Conservation (phyloP, 805 yeast genomes). For the Debaryomyces maramus region DNA sequence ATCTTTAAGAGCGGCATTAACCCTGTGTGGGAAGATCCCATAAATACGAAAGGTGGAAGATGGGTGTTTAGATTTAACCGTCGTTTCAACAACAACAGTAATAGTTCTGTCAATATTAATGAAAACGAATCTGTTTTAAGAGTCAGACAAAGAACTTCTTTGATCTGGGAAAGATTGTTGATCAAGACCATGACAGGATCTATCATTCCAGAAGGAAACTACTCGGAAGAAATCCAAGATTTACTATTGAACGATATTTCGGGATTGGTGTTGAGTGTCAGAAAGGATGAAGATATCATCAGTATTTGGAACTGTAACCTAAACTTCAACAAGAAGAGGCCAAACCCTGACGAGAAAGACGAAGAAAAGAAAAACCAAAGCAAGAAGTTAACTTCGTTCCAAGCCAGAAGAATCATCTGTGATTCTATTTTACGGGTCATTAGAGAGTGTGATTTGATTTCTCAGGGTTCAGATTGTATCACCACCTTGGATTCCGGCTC, state of each 20-base stretch:
- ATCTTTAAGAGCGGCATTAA: slow-evolving; percentile 59
- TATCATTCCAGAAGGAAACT: slow-evolving; percentile 38
- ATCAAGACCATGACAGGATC: slow-evolving; percentile 53
- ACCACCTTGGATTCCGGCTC: slow-evolving; percentile 34
- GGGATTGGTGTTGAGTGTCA: slow-evolving; percentile 59
- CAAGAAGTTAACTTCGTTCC: slow-evolving; percentile 40
- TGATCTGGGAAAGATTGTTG: slow-evolving; percentile 58
- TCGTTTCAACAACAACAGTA: slow-evolving; percentile 19
- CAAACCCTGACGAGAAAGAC: slow-evolving; percentile 15
- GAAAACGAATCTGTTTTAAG: slow-evolving; percentile 19
- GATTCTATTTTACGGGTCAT: slow-evolving; percentile 47
- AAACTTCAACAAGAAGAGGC: slow-evolving; percentile 30
- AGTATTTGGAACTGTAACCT: slow-evolving; percentile 62
- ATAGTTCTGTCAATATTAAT: slow-evolving; percentile 3
- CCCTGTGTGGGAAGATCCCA: slow-evolving; percentile 70
- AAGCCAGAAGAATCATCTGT: slow-evolving; percentile 46
- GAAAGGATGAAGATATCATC: slow-evolving; percentile 59
- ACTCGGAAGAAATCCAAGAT: slow-evolving; percentile 35
- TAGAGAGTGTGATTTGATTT: slow-evolving; percentile 47
- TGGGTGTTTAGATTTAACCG: slow-evolving; percentile 57
- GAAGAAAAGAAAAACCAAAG: slow-evolving; percentile 12
- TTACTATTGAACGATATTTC: slow-evolving; percentile 50
- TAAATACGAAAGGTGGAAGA: slow-evolving; percentile 59
- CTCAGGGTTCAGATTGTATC: slow-evolving; percentile 35
- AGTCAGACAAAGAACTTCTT: slow-evolving; percentile 35